Evolutionary conservation across 2,329 filamentous ascomycete genomes (phyloP).

Genomic region (Ceratocystis cubensis): DNA sequence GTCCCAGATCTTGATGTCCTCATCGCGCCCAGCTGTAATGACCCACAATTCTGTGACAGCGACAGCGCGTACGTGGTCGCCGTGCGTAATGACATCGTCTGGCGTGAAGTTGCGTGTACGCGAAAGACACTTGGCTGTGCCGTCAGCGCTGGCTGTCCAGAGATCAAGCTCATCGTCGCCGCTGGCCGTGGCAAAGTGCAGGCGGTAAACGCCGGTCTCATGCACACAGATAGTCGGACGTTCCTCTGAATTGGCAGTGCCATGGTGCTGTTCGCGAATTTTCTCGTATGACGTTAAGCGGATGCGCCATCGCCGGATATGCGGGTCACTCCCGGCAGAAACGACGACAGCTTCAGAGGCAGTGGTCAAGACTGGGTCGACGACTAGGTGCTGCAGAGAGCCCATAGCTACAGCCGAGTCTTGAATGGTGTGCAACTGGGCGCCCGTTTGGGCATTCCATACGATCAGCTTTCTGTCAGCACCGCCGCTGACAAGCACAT

Average conservation of each 20-base stretch:
- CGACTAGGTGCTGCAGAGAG: slow-evolving; percentile 63
- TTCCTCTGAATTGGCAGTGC: slow-evolving; percentile 30
- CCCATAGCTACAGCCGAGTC: slow-evolving; percentile 59
- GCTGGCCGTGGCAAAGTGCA: slow-evolving; percentile 51
- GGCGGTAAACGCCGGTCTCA: slow-evolving; percentile 77
- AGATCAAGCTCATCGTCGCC: slow-evolving; percentile 53
- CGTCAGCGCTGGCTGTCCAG: slow-evolving; percentile 90
- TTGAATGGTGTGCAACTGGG: slow-evolving; percentile 61
- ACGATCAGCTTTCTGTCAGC: slow-evolving; percentile 71
- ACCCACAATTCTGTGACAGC: slow-evolving; percentile 65
- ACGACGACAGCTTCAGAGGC: slow-evolving; percentile 46
- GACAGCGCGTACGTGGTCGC: slow-evolving; percentile 80
- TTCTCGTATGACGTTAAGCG: slow-evolving; percentile 41
- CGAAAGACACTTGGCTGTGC: slow-evolving; percentile 67
- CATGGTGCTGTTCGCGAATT: slow-evolving; percentile 36
- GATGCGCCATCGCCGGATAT: slow-evolving; percentile 68
- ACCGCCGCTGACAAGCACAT: slow-evolving; percentile 59
- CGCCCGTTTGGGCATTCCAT: slow-evolving; percentile 61
- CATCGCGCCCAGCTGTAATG: slow-evolving; percentile 78
- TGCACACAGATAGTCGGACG: slow-evolving; percentile 57
- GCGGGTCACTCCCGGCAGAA: slow-evolving; percentile 67
- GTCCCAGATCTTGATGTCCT: slow-evolving; percentile 87
- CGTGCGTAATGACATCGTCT: slow-evolving; percentile 64
- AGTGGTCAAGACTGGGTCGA: slow-evolving; percentile 54
- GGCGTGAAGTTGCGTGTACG: slow-evolving; percentile 54